Base-by-base conservation (phyloP, 306 rosid genomes). In the Canavalia gladiata region DNA sequence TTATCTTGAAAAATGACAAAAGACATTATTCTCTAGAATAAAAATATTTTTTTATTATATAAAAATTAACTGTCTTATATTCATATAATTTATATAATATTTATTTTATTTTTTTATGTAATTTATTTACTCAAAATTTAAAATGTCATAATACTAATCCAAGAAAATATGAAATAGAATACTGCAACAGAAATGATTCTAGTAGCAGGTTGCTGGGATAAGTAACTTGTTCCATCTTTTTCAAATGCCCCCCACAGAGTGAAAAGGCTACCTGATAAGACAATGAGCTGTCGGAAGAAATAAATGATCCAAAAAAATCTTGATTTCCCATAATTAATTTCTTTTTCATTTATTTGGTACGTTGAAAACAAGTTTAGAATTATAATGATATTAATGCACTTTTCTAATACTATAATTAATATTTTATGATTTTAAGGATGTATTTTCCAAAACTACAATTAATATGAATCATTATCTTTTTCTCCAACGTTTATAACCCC, bases 141-240 rank as follows among this genome's bases (percentile, higher is more conserved):
- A 1, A 25, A 6, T 12, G 39, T 39, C 42, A 39, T 39, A 65
- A 11, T 65, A 0, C 4, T 2, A 4, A 2, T 65, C 2, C 41
- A 18, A 65, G 13, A 28, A 25, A 9, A 41, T 66, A 4, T 25
- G n/a, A 42, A 8, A 65, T n/a, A 3, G 6, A 59, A 59, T 31
- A 11, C 1, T 66, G 51, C 34, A 66, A 66, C n/a, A n/a, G 13
- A 65, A 41, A 39, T 62, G 12, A 35, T 63, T 50, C 2, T 59
- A 7, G 59, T 59, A 7, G 59, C 50, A 68, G 66, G 13, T 43
- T 52, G 50, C 3, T 49, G 43, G 68, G 37, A 39, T 39, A 74
- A 68, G 87, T 75, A 74, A 68, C 47, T 52, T 84, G 75, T 60
- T 62, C 69, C 41, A 75, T 84, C 82, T 25, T 51, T 84, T 80